A percentile compares a stretch with the other conserved stretches of the same genome.
These are phyloP conservation scores for Candida ovalis DNA, from an alignment of 805 yeast species.

Conservation along the genomic window DNA sequence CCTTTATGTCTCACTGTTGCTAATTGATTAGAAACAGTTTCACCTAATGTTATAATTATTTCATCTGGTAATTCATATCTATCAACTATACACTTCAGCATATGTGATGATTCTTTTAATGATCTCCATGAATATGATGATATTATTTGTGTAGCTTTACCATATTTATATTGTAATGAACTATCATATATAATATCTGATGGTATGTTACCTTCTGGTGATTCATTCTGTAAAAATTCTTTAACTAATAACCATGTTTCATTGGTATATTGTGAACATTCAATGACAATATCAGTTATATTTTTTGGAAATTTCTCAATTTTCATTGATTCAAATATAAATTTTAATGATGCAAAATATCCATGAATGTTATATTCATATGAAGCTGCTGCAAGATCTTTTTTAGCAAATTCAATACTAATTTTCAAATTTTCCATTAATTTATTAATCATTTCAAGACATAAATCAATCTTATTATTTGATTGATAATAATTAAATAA, in stretches of 20 bases:
- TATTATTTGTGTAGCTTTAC: conserved; percentile 41
- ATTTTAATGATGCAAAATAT: conserved; percentile 53
- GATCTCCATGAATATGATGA: conserved; percentile 80
- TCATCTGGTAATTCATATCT: conserved; percentile 29
- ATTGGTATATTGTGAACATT: conserved; percentile 8
- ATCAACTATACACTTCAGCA: conserved; percentile 45
- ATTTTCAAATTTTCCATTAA: conserved; percentile 34
- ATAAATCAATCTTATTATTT: conserved; percentile 13
- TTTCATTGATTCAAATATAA: conserved; percentile 28
- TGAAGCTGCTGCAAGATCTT: conserved; percentile 40
- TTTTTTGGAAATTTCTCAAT: conserved; percentile 6
- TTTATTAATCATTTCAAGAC: conserved; percentile 26
- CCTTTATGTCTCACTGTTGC: conserved; percentile 82
- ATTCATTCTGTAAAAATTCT: conserved; percentile 57
- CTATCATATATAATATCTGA: conserved; percentile 37
- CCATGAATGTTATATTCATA: conserved; percentile 62
- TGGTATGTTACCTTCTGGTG: conserved; percentile 66
- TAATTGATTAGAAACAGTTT: conserved; percentile 59
- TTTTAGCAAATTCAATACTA: conserved; percentile 32
- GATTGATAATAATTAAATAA: conserved; percentile 35
- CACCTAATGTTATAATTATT: conserved; percentile 40
- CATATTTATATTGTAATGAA: conserved; percentile 30
- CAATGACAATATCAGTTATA: conserved; percentile 4
- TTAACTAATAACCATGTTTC: conserved; percentile 42
- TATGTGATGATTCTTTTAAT: conserved; percentile 64